phyloP scores from a whole-genome alignment of 2,329 filamentous ascomycete species.

The Alternaria solani region DNA sequence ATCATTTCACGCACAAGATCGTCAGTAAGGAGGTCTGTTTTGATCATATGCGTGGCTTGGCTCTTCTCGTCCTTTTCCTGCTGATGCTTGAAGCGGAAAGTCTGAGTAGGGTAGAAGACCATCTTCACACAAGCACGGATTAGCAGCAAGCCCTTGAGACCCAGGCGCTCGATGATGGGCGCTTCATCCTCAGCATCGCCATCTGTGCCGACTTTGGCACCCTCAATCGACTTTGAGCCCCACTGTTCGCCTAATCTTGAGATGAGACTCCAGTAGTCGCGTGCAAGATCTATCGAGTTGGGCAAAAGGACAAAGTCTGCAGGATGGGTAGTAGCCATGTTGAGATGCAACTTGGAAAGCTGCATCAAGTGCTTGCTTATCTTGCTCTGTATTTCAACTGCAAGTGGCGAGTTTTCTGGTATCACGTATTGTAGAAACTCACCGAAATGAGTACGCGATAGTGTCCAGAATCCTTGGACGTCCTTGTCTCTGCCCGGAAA shows the following conservation, averaged over 20 bases:
- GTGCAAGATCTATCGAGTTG: conserved; percentile 77
- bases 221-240: conserved; percentile 59
- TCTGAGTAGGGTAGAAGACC: conserved; percentile 79
- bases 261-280: conserved; percentile 85
- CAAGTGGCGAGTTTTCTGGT: conserved; percentile 63
- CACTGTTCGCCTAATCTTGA: conserved; percentile 79
- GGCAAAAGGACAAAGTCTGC: conserved; percentile 84
- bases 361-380: conserved; percentile 90
- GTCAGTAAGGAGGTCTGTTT: conserved; percentile 75
- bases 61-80: conserved; percentile 80
- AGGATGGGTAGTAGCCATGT: conserved; percentile 81
- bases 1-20: conserved; percentile 82
- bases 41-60: conserved; percentile 73
- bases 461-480: conserved; percentile 80
- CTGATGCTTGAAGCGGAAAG: conserved; percentile 81
- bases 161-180: conserved; percentile 77
- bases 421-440: conserved; percentile 73
- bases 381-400: conserved; percentile 61
- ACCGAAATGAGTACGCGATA: conserved; percentile 78
- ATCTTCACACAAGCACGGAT: conserved; percentile 85
- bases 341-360: conserved; percentile 88
- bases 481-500: conserved; percentile 79
- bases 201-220: conserved; percentile 55
- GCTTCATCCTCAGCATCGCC: conserved; percentile 58
- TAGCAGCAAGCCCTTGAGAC: conserved; percentile 82